Evolutionary conservation across 139 green algal genomes (phyloP), one percentile per base, ranked within the genome.

Genomic region (Yamagishiella unicocca): DNA sequence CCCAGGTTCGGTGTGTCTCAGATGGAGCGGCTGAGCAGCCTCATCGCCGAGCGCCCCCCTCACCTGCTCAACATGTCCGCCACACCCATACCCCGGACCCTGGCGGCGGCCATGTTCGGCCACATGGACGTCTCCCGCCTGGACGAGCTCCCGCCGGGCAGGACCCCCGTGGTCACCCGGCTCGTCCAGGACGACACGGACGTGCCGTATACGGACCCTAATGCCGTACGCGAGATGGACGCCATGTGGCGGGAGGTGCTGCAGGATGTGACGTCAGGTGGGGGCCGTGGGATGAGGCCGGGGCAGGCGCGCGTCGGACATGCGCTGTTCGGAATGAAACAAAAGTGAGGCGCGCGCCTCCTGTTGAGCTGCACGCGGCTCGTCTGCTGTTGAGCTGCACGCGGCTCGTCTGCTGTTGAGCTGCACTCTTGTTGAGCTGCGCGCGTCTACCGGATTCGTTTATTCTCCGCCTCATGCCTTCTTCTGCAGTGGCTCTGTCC

Each of bases 41-140:
- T 83, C 73, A 94, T 95, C 80, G 67, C 67, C 17, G 66, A 29
- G 80, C 29, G n/a, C 5, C 4, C 93, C 1, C 96, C 97, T 0
- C 97, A 99, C 87, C 88, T 98, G 31, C 93, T 99, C 66, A 90
- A 95, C 88, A 99, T 99, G 97, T 96, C 94, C 0, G 98, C 98
- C 27, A 99, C 98, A 6, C 98, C 98, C 90, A 99, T 99, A 75
- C 98, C 98, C 0, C 93, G 98, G 73, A 98, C 95, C 19, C 89
- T 99, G 37, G 97, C 97, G 8, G 93, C 99, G 43, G 93, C 95
- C 0, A 61, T 90, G 19, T 92, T 96, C 46, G 96, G 96, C 6
- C 93, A 96, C 85, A 92, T 97, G 79, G 38, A 93, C 80, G 77
- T 64, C 54, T 88, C 77, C 4, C 58, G 77, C 25, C 95, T 99